phyloP scores from a whole-genome alignment of 805 yeast genomes.

The Saturnispora besseyi region DNA sequence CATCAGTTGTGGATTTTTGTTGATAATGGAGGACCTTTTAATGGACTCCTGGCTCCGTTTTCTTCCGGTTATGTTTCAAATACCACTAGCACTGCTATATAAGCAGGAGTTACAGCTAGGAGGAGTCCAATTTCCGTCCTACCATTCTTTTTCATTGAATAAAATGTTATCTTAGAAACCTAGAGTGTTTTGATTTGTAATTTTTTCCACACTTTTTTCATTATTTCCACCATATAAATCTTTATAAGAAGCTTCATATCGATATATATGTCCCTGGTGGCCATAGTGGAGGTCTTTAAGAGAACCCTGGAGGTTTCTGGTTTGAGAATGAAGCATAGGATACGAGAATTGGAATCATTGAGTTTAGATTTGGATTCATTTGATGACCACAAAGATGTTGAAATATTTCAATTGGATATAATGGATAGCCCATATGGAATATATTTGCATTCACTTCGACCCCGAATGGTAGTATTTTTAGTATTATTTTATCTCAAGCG shows the following conservation, averaged over 20 bases:
- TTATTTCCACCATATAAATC: neutral
- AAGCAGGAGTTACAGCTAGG: neutral
- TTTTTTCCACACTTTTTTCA: neutral
- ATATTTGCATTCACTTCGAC: slow-evolving; percentile 3
- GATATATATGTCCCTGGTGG: neutral
- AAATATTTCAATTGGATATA: neutral
- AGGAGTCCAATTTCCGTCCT: neutral
- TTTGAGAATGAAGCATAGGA: neutral
- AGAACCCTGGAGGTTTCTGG: neutral
- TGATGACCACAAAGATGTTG: neutral
- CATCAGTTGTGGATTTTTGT: neutral
- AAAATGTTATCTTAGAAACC: neutral
- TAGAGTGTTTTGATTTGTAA: neutral
- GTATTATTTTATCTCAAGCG: neutral
- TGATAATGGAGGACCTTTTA: slow-evolving; percentile 1
- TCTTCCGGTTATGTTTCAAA: neutral
- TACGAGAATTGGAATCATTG: neutral
- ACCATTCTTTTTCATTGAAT: neutral
- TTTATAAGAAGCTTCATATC: neutral
- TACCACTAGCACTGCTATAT: slow-evolving; percentile 1
- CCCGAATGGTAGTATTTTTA: neutral
- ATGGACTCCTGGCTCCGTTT: neutral
- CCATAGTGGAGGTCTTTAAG: neutral
- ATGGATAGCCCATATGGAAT: neutral
- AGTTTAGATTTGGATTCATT: neutral